Base-by-base conservation (phyloP, 2,329 filamentous ascomycete genomes). In the Trichoderma atrobrunneum region DNA sequence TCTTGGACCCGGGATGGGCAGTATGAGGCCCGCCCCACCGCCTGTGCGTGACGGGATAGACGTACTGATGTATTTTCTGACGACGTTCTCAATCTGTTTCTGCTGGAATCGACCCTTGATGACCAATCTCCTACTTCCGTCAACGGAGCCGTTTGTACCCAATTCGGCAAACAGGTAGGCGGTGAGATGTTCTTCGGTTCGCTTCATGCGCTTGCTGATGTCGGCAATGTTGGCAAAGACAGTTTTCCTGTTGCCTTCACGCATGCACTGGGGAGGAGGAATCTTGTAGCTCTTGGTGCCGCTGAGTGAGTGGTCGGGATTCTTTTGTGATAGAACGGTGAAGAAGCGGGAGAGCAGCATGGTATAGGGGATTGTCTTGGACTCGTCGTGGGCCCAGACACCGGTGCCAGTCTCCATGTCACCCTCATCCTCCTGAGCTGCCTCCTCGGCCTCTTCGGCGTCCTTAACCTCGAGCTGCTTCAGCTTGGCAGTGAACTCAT, bases 41-140 rank as follows among this genome's bases (percentile, higher is more conserved):
- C 21, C 5, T 21, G 16, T 21, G 24, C 36, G 11, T 24, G 39
- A 62, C 7, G 21, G 30, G 21, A 16, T 26, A 8, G 32, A 87
- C 90, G 82, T 86, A 94, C 92, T 93, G 81, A 97, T 98, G 84
- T 97, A 97, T 87, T 95, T 93, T 85, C 95, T 89, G 81, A 98
- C 85, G 68, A 98, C 94, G 84, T 97, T 97, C 87, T 99, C 96
- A 81, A 98, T 95, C 87, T 98, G 95, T 86, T 98, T 98, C 87
- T 98, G 95, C 84, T 98, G 95, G 92, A 99, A 99, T 81, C 96
- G 93, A 87, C 96, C 96, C 89, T 97, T 98, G 89, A 99, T 99
- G 81, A 99, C 95, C 79, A 99, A 85, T 80, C 95, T 91, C 83
- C 94, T 91, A 84, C 89, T 93, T 78, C 95, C 96, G 85, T 98